Evolutionary conservation across 2,329 filamentous ascomycete genomes (phyloP), one percentile per base, ranked within the genome.

Genomic region (Colletotrichum eleusines): DNA sequence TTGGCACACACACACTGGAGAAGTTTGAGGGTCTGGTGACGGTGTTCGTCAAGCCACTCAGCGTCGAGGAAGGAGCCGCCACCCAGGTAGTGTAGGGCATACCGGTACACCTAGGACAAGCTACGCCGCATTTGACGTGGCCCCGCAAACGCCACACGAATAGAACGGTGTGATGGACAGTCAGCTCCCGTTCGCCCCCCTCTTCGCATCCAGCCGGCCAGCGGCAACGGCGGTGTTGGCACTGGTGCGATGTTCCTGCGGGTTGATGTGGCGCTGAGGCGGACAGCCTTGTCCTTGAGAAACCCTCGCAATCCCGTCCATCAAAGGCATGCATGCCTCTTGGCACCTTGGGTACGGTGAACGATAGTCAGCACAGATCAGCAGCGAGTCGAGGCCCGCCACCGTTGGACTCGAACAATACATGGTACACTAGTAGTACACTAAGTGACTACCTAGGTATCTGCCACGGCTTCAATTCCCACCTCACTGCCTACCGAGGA

Each of bases 321-420:
- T 51, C 18, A 42, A 35, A 40, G 12, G 38, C 60, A 31, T 28
- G 26, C n/a, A n/a, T n/a, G n/a, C n/a, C n/a, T 28, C 58, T 26
- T 9, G n/a, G n/a, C n/a, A n/a, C n/a, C n/a, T 46, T 69, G 53
- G 61, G 61, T 66, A 54, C 38, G 63, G 55, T 62, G 67, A 50
- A 26, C 18, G 31, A 38, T n/a, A 23, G 11, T 40, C 31, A 31
- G 58, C 64, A 58, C 33, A 54, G 44, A 55, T 57, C 53, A 63
- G 16, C 38, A 48, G n/a, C 33, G 33, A 55, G 57, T 18, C 64
- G 46, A 54, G 64, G 42, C 40, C 33, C 53, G 35, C 38, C 42
- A 53, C 44, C 35, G 63, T 46, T 63, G 33, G 40, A 61, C n/a
- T n/a, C n/a, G n/a, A n/a, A n/a, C n/a, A n/a, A n/a, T n/a, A n/a